A percentile compares a stretch with the other conserved stretches of the same genome.
phyloP scores from a whole-genome alignment of 2,329 filamentous ascomycete genomes.

The Ophiostoma sp. region DNA sequence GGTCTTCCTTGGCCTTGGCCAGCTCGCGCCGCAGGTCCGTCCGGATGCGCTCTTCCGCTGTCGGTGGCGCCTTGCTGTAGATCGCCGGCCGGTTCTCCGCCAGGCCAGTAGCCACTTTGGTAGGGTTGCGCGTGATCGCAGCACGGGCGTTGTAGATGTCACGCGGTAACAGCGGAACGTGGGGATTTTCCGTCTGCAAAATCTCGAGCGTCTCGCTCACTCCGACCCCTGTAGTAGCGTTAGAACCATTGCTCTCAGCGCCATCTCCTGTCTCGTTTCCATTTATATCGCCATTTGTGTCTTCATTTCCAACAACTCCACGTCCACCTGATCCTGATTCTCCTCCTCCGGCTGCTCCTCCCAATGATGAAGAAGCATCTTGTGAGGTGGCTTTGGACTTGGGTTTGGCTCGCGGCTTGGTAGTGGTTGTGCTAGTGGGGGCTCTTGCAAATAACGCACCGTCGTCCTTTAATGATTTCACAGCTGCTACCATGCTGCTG shows the following conservation, averaged over 20 bases:
- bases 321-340: constrained; percentile 9
- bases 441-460: constrained; percentile 43
- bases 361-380: constrained; percentile 3
- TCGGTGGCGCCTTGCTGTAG: constrained; percentile 60
- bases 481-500: constrained; percentile 62
- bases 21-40: constrained; percentile 58
- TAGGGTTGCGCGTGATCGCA: constrained; percentile 60
- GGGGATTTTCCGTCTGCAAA: constrained; percentile 58
- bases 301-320: constrained; percentile 6
- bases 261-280: constrained; percentile 9
- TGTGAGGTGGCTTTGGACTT: constrained; percentile 20
- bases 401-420: constrained; percentile 20
- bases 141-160: constrained; percentile 65
- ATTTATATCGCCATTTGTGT: background rate
- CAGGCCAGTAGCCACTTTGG: constrained; percentile 55
- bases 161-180: constrained; percentile 57
- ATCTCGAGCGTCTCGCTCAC: constrained; percentile 63
- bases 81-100: constrained; percentile 59
- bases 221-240: constrained; percentile 48
- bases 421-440: constrained; percentile 15
- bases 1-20: constrained; percentile 52
- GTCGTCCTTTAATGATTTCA: constrained; percentile 61
- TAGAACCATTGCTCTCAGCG: constrained; percentile 25
- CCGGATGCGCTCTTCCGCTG: constrained; percentile 59
- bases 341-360: constrained; percentile 13